Percentiles rank a stretch among this genome's conserved stretches.
These are phyloP conservation scores for Aureobasidium mangrovei DNA, from an alignment of 2,329 filamentous ascomycete genomes.

Conservation along the genomic window DNA sequence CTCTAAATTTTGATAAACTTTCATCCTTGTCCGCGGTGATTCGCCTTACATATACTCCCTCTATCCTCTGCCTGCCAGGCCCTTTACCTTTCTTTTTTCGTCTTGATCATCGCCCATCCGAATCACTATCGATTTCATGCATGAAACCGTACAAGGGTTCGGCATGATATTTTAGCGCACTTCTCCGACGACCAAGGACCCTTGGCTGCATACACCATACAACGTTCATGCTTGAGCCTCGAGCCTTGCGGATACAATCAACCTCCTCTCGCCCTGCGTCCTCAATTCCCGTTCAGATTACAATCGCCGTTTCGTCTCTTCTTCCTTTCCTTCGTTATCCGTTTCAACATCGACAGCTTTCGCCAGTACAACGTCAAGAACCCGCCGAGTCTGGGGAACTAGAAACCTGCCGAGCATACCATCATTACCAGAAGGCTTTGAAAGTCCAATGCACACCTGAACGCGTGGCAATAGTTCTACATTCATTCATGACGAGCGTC, in stretches of 20 bases:
- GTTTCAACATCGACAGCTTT: neutral
- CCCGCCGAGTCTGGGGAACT: neutral
- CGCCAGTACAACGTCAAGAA: neutral
- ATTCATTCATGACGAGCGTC: neutral
- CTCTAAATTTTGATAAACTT: slow-evolving; percentile 6
- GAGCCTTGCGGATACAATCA: slow-evolving; percentile 3
- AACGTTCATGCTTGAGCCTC: slow-evolving; percentile 12
- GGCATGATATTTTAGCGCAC: slow-evolving; percentile 12
- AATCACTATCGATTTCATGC: slow-evolving; percentile 13
- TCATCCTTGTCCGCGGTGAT: neutral
- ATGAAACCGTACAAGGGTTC: slow-evolving; percentile 11
- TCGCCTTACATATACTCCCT: slow-evolving; percentile 11
- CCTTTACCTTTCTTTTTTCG: neutral
- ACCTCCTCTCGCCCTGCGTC: slow-evolving; percentile 12
- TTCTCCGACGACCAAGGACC: slow-evolving; percentile 10
- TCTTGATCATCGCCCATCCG: slow-evolving; percentile 1
- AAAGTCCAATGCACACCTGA: slow-evolving; percentile 2
- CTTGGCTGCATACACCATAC: slow-evolving; percentile 12
- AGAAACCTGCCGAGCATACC: neutral
- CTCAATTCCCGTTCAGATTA: slow-evolving; percentile 5
- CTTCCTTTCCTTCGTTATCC: neutral
- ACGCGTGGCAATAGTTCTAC: neutral
- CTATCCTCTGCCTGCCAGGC: slow-evolving; percentile 5
- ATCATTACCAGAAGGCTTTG: neutral
- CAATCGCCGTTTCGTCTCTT: slow-evolving; percentile 9